Evolutionary conservation across 1,284 basidiomycete genomes (phyloP), one percentile per base, ranked within the genome.

Genomic region (Meripilus lineatus): DNA sequence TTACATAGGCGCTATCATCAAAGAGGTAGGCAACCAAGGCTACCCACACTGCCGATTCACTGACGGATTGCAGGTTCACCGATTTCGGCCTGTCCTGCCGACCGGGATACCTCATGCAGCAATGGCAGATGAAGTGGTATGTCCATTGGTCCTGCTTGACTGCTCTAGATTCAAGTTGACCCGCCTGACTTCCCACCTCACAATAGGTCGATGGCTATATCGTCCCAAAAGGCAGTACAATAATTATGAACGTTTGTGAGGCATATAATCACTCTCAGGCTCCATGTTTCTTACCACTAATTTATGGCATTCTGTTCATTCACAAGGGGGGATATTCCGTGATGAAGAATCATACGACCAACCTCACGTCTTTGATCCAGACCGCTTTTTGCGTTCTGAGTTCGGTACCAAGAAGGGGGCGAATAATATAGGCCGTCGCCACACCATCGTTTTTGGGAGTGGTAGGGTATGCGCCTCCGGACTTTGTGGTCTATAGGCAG

Each of bases 1-100:
- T 1, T 70, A 69, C 47, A 43, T 65, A 15, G 49, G 58, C 15
- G 67, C 66, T 1, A 38, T 65, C 4, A 57, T 69, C n/a, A 60
- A 65, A 41, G 69, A 71, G 52, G 61, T 64, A 37, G 4, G 49
- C 21, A 18, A n/a, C n/a, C n/a, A n/a, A n/a, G 20, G 14, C 26
- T 14, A 13, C 33, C 13, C 28, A 32, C 20, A 32, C 26, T 30
- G n/a, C 8, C n/a, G 28, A 10, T n/a, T 8, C n/a, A 30, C 8
- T 30, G 10, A 10, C 25, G 5, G 40, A n/a, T 21, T 18, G 5
- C 22, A 44, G 43, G 32, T 35, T 15, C 44, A 51, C n/a, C 49
- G 56, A 2, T 50, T 46, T 28, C 40, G 50, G 3, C 52, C 54
- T 4, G 40, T 44, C 13, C 40, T 44, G 8, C 55, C 54, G 5